A percentile compares a stretch with the other conserved stretches of the same genome.
Conservation (phyloP, 495 filamentous ascomycete species). For the Penicillium cataractarum region DNA sequence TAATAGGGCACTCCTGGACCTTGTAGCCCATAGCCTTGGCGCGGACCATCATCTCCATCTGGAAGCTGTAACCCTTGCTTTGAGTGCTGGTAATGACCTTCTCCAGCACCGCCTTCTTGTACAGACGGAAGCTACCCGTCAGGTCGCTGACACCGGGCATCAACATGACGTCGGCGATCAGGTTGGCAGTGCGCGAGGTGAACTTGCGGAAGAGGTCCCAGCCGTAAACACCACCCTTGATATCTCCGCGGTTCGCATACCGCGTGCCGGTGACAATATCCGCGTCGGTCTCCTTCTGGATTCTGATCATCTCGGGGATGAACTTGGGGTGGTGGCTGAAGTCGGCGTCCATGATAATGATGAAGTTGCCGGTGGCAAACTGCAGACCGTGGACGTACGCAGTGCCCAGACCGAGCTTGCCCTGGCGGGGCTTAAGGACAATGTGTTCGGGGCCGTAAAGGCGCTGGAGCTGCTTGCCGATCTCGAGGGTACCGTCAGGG, state of each 20-base stretch:
- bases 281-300: conserved; percentile 70
- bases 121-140: conserved; percentile 91
- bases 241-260: conserved; percentile 67
- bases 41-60: conserved; percentile 97
- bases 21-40: conserved; percentile 91
- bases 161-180: conserved; percentile 93
- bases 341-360: conserved; percentile 99
- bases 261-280: conserved; percentile 97
- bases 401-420: conserved; percentile 95
- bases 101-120: conserved; percentile 87
- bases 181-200: conserved; percentile 84
- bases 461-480: conserved; percentile 86
- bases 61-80: conserved; percentile 96
- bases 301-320: conserved; percentile 82
- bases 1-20: conserved; percentile 92
- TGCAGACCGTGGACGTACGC: conserved; percentile 95
- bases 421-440: conserved; percentile 79
- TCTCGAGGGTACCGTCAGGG: conserved; percentile 88
- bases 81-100: conserved; percentile 84
- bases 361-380: conserved; percentile 85
- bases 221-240: conserved; percentile 87
- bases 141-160: conserved; percentile 95
- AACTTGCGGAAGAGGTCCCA: conserved; percentile 98
- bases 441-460: conserved; percentile 77
- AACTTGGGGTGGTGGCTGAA: conserved; percentile 99